Evolutionary conservation across 1,284 basidiomycete genomes (phyloP), one percentile per base, ranked within the genome.

Genomic region (Tetrapyrgos nigripes): DNA sequence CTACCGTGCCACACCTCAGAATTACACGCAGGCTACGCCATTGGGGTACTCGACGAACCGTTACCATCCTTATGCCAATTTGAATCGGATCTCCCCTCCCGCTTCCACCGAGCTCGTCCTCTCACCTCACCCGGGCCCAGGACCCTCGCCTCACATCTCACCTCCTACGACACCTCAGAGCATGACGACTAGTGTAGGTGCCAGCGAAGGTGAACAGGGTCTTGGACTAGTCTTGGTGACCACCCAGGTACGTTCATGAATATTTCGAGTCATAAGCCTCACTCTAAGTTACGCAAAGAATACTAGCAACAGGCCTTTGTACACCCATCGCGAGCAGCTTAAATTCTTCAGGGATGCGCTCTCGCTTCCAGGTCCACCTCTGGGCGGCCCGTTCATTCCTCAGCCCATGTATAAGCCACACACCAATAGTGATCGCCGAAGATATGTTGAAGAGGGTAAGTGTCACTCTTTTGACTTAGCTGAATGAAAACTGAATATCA

Each of bases 401-500:
- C 89, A 92, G 70, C 73, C 65, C 43, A 83, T 87, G 70, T 92
- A 92, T 68, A 83, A 83, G 60, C 90, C 89, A 1, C 86, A 88
- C 65, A 92, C 90, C 5, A 85, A 84, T 54, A 89, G 86, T 59
- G 90, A 92, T 68, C 81, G 83, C 31, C 83, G 85, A 35, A 85
- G 89, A 29, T 92, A 92, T 63, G 88, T 92, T 35, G 85, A 85
- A 54, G 86, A 90, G 50, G 37, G 37, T 40, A 9, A 11, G 37
- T 40, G 19, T 40, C 37, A 17, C 13, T n/a, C 37, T 4, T 33
- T 33, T 8, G 9, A n/a, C 37, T n/a, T 40, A 17, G 37, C 13
- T n/a, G 17, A 40, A 17, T 40, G 8, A 17, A 8, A 40, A 40
- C 4, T 40, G 19, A 40, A 9, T n/a, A 6, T 40, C 37, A n/a